Percentiles rank a stretch among this genome's conserved stretches.
phyloP scores from a whole-genome alignment of 1,284 basidiomycete species.

The Mycena sp. region DNA sequence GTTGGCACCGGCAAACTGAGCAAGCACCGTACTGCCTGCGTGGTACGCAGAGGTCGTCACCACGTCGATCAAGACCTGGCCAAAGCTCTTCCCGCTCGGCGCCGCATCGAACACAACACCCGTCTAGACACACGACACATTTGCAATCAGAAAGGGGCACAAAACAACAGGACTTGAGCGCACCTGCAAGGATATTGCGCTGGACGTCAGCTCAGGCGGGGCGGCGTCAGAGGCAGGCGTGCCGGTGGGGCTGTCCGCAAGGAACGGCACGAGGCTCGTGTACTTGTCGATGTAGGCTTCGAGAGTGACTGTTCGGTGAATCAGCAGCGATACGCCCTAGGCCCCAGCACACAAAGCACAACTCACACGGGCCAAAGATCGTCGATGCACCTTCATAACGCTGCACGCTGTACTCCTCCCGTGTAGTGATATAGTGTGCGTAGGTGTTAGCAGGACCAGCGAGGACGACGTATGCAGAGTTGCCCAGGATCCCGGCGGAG shows the following conservation, averaged over 20 bases:
- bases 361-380: constrained; percentile 78
- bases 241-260: constrained; percentile 56
- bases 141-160: too few species aligned
- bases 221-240: constrained; percentile 67
- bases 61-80: constrained; percentile 73
- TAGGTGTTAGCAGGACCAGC: constrained; percentile 87
- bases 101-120: constrained; percentile 69
- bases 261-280: constrained; percentile 67
- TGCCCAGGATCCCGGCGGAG: constrained; percentile 66
- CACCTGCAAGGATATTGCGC: constrained; percentile 68
- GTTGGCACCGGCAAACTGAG: constrained; percentile 80
- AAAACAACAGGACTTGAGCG: too few species aligned
- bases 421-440: constrained; percentile 78
- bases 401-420: constrained; percentile 80
- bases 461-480: constrained; percentile 77
- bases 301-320: constrained; percentile 61
- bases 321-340: constrained; percentile 7
- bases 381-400: constrained; percentile 88
- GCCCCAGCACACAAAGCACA: not conserved
- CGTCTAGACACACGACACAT: constrained; percentile 47
- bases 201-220: constrained; percentile 71
- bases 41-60: constrained; percentile 58
- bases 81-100: constrained; percentile 69
- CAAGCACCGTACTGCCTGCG: constrained; percentile 68
- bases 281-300: constrained; percentile 86